Base-by-base conservation (phyloP, 805 yeast genomes). In the Schwanniomyces vanrijiae region DNA sequence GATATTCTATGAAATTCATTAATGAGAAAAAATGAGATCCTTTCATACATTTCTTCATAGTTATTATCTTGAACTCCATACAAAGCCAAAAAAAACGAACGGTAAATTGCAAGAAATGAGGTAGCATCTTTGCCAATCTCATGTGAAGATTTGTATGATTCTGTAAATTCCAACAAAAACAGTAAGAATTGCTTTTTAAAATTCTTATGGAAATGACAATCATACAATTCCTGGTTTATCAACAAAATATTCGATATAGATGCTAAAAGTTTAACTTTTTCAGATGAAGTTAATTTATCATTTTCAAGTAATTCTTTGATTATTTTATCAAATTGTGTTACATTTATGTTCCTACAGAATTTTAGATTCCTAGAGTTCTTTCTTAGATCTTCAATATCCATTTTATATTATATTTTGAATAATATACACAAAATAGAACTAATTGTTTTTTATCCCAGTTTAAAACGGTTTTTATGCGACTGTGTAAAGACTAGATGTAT, bases 241-340 rank as follows among this genome's bases (percentile, higher is more conserved):
- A 64, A 51, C 6, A 64, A 45, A 9, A 65, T 57, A 47, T 65
- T 65, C 35, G 62, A 54, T 3, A 65, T 49, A 11, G 60, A 53
- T 10, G 69, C 68, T 9, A 58, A 37, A 26, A 60, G 25, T 14
- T 55, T 52, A 19, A 21, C 20, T 13, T 14, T 31, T 16, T 31
- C 20, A 9, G 35, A 16, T 16, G 20, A 14, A 16, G 6, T 18
- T 11, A 31, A 31, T 14, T 31, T 31, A 14, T 16, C 35, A 31
- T 31, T 31, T 13, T 31, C 35, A 16, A 31, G 16, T 6, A 31
- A 16, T 7, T 31, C 35, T 11, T 31, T 31, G 6, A 31, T 4
- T 61, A 83, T 84, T 68, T 86, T 88, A 77, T 85, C 81, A 83
- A 84, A 88, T 66, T 90, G 81, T 51, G 60, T 62, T 49, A 59